A percentile compares a stretch with the other conserved stretches of the same genome.
Conservation (phyloP, 345 rosid species). For the Adansonia digitata region DNA sequence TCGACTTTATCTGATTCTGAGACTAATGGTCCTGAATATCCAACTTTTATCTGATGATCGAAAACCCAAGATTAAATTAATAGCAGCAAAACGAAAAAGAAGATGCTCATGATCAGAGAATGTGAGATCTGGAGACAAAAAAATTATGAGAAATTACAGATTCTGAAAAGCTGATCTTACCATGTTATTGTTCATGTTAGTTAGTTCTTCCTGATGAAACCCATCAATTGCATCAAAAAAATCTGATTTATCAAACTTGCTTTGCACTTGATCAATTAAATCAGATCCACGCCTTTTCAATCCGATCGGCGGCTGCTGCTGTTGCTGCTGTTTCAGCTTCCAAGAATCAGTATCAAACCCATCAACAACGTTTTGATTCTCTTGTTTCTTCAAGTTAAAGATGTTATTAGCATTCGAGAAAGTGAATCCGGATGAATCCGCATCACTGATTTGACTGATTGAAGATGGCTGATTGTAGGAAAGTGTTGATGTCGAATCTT, state of each 20-base stretch:
- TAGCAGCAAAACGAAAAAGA: not conserved
- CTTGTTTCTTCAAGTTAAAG: conserved; percentile 24
- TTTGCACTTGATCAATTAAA: not conserved
- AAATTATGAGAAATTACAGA: not conserved
- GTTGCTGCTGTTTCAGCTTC: not conserved
- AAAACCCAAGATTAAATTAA: not conserved
- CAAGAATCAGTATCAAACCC: not conserved
- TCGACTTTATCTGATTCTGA: conserved; percentile 38
- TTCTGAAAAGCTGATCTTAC: conserved; percentile 22
- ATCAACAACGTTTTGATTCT: not conserved
- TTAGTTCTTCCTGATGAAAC: conserved; percentile 18
- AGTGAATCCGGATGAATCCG: conserved; percentile 33
- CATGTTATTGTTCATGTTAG: conserved; percentile 21
- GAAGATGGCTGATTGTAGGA: conserved; percentile 40
- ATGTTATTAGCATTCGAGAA: conserved; percentile 32
- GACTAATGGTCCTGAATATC: conserved; percentile 46
- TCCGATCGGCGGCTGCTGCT: not conserved
- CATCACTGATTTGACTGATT: conserved; percentile 38
- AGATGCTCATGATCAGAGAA: too few species aligned
- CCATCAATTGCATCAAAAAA: conserved; percentile 30
- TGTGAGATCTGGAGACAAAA: not conserved
- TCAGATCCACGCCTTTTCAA: not conserved
- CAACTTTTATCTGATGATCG: not conserved
- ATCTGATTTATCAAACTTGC: conserved; percentile 17
- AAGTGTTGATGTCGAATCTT: conserved; percentile 42